Conservation (phyloP, 228 moss, liverwort and hornwort genomes). For the Sphagnum magellanicum region DNA sequence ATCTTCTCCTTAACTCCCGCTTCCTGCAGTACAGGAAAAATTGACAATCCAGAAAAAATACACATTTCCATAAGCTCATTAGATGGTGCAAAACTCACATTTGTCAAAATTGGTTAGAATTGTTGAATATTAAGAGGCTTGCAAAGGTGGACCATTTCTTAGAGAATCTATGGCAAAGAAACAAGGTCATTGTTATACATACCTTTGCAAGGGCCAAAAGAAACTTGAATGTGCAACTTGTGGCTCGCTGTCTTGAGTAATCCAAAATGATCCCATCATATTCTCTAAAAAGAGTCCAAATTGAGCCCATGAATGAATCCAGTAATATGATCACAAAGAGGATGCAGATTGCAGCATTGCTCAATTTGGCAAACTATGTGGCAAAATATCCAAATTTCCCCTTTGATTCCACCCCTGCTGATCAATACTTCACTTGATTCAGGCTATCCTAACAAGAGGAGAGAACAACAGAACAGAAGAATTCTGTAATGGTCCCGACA, state of each 20-base stretch:
- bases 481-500: background rate
- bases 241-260: constrained; percentile 51
- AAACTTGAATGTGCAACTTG: constrained; percentile 35
- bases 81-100: background rate
- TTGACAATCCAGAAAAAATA: background rate
- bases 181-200: too few species aligned
- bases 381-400: background rate
- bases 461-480: background rate
- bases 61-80: background rate
- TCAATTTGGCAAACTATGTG: too few species aligned
- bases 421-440: background rate
- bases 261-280: constrained; percentile 64
- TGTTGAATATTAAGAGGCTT: background rate
- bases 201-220: constrained; percentile 51
- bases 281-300: constrained; percentile 27
- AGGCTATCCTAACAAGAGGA: background rate
- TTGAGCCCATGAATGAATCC: background rate
- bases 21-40: constrained; percentile 20
- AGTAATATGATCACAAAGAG: background rate
- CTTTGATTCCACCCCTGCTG: background rate
- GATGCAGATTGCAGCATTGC: background rate
- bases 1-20: constrained; percentile 51
- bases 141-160: too few species aligned
- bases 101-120: background rate
- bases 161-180: too few species aligned